phyloP scores from a whole-genome alignment of 192 early-diverging fungal genomes.

The Allomyces javanicus region DNA sequence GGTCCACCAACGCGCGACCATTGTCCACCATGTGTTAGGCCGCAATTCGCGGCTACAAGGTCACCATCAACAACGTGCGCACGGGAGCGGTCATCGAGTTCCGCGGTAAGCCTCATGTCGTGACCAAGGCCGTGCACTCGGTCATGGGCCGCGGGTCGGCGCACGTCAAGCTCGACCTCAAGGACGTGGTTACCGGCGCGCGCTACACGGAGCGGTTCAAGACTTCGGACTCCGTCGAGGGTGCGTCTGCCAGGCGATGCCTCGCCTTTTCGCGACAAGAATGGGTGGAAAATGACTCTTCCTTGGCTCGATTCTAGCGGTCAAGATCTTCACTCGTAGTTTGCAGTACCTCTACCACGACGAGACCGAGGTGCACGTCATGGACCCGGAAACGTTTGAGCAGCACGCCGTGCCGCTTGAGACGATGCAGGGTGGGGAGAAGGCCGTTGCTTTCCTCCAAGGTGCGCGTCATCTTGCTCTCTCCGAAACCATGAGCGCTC shows the following conservation, averaged over 20 bases:
- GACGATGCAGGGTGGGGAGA: conserved; percentile 35
- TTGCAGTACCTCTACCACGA: conserved; percentile 57
- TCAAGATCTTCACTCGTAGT: conserved; percentile 36
- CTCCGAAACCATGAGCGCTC: too few species aligned
- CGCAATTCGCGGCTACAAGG: background rate
- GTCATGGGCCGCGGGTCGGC: background rate
- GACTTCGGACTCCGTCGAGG: conserved; percentile 43
- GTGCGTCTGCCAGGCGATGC: conserved; percentile 1
- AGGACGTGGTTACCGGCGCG: conserved; percentile 36
- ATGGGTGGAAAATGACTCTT: too few species aligned
- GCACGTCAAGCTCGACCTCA: conserved; percentile 34
- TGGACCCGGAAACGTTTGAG: conserved; percentile 51
- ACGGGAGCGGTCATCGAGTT: background rate
- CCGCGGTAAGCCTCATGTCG: background rate
- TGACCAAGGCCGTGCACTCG: background rate
- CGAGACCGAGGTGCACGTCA: conserved; percentile 36
- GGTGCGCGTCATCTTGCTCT: background rate
- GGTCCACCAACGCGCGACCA: too few species aligned
- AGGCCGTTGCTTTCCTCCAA: conserved; percentile 2
- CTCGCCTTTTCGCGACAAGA: too few species aligned
- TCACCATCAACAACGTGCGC: background rate
- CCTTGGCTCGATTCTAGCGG: background rate
- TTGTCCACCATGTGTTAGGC: too few species aligned
- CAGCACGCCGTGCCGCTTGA: conserved; percentile 35
- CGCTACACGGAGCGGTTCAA: conserved; percentile 48